A percentile compares a stretch with the other conserved stretches of the same genome.
These are phyloP conservation scores for Aurantiochytrium sp. DNA, from an alignment of 108 stramenopile genomes.

Conservation along the genomic window DNA sequence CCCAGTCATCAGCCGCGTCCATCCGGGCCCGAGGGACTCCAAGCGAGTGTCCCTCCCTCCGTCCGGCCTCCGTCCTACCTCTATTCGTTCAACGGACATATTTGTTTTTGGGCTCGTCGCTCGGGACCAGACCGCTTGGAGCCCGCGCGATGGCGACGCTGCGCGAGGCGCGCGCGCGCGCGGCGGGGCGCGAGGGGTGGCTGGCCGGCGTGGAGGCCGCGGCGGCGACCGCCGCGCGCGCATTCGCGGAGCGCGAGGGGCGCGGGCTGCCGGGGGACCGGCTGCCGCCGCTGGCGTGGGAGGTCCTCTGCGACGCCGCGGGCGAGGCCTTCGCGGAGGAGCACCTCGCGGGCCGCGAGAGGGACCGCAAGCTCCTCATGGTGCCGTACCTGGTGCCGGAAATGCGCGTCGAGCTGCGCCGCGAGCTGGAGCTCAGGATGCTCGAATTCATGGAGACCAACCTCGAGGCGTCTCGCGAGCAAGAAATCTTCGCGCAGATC, in stretches of 20 bases:
- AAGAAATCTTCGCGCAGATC: not conserved
- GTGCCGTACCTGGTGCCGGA: not conserved
- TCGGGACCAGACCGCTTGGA: no score
- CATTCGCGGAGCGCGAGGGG: not conserved
- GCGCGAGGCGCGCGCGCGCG: not conserved
- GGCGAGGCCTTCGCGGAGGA: not conserved
- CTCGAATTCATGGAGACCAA: not conserved
- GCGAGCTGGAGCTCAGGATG: not conserved
- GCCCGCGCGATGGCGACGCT: not conserved
- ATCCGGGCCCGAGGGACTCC: no score
- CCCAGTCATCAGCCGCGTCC: no score
- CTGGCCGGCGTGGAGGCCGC: not conserved
- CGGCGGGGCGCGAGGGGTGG: not conserved
- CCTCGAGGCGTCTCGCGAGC: not conserved
- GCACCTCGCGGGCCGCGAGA: not conserved
- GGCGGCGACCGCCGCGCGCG: not conserved
- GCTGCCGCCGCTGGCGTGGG: not conserved
- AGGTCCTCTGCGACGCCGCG: not conserved
- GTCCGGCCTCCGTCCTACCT: no score
- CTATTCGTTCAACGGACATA: no score
- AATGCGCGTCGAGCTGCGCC: slow-evolving; percentile 7
- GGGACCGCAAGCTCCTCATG: not conserved
- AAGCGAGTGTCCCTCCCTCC: no score
- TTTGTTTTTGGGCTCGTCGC: no score
- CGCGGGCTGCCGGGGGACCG: not conserved